Percentiles rank a stretch among this genome's conserved stretches.
phyloP scores from a whole-genome alignment of 1,284 basidiomycete species.

The Boletellus deceptivus region DNA sequence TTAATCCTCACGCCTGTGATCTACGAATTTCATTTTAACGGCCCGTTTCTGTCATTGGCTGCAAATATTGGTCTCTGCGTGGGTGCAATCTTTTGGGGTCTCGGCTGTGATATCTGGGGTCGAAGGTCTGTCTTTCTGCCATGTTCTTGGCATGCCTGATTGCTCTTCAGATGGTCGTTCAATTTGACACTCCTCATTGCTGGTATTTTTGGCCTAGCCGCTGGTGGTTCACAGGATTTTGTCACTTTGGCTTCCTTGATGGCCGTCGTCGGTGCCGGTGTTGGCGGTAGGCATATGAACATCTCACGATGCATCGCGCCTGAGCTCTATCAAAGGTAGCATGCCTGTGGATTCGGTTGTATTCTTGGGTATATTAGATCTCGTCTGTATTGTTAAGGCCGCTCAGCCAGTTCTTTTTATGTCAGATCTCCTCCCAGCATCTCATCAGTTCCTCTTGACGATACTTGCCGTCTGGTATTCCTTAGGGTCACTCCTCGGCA shows the following conservation, averaged over 20 bases:
- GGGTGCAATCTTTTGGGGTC: conserved; percentile 64
- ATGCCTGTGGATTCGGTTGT: conserved; percentile 64
- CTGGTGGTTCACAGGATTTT: conserved; percentile 55
- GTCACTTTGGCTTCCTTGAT: conserved; percentile 49
- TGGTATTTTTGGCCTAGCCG: conserved; percentile 62
- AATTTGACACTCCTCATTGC: conserved; percentile 72
- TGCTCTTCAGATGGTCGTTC: conserved; percentile 55
- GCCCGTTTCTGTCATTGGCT: conserved; percentile 56
- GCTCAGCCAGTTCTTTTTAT: neutral
- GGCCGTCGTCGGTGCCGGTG: conserved; percentile 50
- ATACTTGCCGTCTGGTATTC: conserved; percentile 73
- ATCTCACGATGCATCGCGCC: neutral
- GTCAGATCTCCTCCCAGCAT: conserved; percentile 62
- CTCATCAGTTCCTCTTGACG: conserved; percentile 68
- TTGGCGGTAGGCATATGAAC: conserved; percentile 37
- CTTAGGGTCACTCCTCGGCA: conserved; percentile 60
- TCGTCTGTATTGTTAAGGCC: neutral
- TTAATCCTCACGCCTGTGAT: conserved; percentile 57
- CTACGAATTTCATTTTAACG: conserved; percentile 55
- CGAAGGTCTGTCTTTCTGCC: conserved; percentile 37
- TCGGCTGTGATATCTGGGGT: conserved; percentile 66
- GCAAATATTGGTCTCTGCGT: conserved; percentile 61
- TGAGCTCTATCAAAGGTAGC: conserved; percentile 36
- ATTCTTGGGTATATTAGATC: conserved; percentile 47
- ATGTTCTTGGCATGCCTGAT: neutral